These are phyloP conservation scores for Ophiobolus disseminans DNA, from an alignment of 2,329 filamentous ascomycete species.

Conservation along the genomic window DNA sequence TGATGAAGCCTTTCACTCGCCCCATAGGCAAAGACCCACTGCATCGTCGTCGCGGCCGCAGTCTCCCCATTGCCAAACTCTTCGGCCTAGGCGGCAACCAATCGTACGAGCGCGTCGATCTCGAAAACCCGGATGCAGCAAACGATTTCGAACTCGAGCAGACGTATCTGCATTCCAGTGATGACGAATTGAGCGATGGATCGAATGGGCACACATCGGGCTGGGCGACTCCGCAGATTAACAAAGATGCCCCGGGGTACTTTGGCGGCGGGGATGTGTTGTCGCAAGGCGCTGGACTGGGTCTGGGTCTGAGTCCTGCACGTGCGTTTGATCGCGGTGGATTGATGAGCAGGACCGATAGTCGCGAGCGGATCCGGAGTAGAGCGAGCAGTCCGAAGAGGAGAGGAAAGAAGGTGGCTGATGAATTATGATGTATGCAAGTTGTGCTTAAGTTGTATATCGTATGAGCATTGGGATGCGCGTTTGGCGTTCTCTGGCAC, in stretches of 20 bases:
- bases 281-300: conserved; percentile 41
- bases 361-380: conserved; percentile 75
- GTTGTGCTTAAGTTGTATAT: not conserved
- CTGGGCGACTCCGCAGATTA: conserved; percentile 70
- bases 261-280: conserved; percentile 34
- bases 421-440: conserved; percentile 21
- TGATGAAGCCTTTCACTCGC: conserved; percentile 57
- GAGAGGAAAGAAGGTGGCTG: conserved; percentile 20
- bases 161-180: conserved; percentile 59
- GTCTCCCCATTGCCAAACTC: conserved; percentile 62
- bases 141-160: conserved; percentile 75
- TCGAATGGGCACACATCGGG: conserved; percentile 69
- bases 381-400: conserved; percentile 58
- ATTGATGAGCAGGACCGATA: conserved; percentile 82
- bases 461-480: not conserved
- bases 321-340: conserved; percentile 66
- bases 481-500: not conserved
- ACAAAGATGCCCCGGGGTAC: conserved; percentile 35
- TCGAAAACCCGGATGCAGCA: conserved; percentile 73
- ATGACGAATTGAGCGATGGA: conserved; percentile 67
- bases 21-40: conserved; percentile 48
- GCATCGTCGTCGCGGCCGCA: conserved; percentile 50
- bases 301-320: conserved; percentile 36
- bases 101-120: conserved; percentile 75
- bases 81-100: conserved; percentile 60